Evolutionary conservation across 306 rosid species (phyloP), one percentile per base, ranked within the genome.

Genomic region (Vigna unguiculata): DNA sequence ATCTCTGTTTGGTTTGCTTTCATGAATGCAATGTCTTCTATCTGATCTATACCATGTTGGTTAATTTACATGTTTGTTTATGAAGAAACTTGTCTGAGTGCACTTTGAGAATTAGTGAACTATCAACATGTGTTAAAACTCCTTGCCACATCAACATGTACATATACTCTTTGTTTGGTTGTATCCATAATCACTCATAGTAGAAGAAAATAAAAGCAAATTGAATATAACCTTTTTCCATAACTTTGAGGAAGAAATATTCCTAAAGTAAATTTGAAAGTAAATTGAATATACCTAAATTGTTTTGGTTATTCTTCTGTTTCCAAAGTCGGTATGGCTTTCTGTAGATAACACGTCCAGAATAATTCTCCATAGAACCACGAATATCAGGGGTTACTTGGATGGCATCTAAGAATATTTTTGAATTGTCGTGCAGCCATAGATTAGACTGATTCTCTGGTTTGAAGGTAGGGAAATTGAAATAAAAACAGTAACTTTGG

Each of bases 341-440:
- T 0, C 13, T 5, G 76, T 72, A 61, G 45, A 86, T 80, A 51
- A 54, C 53, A 1, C 87, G 81, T 8, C 89, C 86, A 2, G 85
- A 67, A 68, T n/a, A 47, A 16, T 83, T 1, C 0, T 0, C 0
- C 4, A 77, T 63, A 1, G 1, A 0, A 0, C 74, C 74, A 25
- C 69, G 62, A 4, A 55, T 70, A 77, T 86, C 89, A 2, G 74
- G 89, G 53, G 89, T 86, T 16, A 86, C 60, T 83, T 86, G 87
- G 62, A 86, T 86, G 12, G 87, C 79, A 11, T 14, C 30, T 2
- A 57, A 3, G 22, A 41, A 32, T 55, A 83, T 47, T 28, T 16
- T 19, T 49, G 89, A 83, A 21, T 70, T 19, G 1, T 25, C 0
- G 49, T 46, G 77, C 14, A 72, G 65, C 1, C 36, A 1, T 24